phyloP scores from a whole-genome alignment of 2,329 filamentous ascomycete genomes.

The Colletotrichum sp. region DNA sequence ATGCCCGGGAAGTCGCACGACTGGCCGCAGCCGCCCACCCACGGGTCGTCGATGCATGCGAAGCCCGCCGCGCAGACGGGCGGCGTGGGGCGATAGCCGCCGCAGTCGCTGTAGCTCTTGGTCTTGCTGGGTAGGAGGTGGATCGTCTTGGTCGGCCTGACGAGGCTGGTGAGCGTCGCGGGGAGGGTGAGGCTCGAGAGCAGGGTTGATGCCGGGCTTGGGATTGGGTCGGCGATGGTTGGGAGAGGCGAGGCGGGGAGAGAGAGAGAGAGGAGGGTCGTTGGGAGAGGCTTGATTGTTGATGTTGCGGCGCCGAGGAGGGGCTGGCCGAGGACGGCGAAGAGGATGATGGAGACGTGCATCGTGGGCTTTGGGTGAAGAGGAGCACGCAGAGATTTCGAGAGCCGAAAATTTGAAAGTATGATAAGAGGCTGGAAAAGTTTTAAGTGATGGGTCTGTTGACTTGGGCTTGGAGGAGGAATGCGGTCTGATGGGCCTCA shows the following conservation, averaged over 20 bases:
- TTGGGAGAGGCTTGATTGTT: background rate
- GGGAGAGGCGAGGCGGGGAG: background rate
- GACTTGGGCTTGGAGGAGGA: background rate
- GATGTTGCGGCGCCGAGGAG: background rate
- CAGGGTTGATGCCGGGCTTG: background rate
- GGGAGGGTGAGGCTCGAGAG: background rate
- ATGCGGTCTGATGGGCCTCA: conserved; percentile 1
- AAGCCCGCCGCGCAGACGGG: conserved; percentile 26
- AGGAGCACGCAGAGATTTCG: background rate
- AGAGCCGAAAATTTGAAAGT: background rate
- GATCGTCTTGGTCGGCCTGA: background rate
- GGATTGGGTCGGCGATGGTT: background rate
- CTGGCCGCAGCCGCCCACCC: conserved; percentile 33
- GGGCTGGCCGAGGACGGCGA: conserved; percentile 5
- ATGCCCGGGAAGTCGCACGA: conserved; percentile 39
- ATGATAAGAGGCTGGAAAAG: background rate
- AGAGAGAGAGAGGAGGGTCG: background rate
- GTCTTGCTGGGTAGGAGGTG: background rate
- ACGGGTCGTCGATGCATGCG: conserved; percentile 37
- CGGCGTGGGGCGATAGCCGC: conserved; percentile 30
- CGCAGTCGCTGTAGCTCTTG: conserved; percentile 32
- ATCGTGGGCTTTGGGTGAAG: background rate
- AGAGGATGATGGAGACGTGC: background rate
- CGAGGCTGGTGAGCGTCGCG: background rate
- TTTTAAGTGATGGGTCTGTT: background rate